A percentile compares a stretch with the other conserved stretches of the same genome.
These are phyloP conservation scores for Cyclotella cryptica DNA, from an alignment of 108 stramenopile species.

Conservation along the genomic window DNA sequence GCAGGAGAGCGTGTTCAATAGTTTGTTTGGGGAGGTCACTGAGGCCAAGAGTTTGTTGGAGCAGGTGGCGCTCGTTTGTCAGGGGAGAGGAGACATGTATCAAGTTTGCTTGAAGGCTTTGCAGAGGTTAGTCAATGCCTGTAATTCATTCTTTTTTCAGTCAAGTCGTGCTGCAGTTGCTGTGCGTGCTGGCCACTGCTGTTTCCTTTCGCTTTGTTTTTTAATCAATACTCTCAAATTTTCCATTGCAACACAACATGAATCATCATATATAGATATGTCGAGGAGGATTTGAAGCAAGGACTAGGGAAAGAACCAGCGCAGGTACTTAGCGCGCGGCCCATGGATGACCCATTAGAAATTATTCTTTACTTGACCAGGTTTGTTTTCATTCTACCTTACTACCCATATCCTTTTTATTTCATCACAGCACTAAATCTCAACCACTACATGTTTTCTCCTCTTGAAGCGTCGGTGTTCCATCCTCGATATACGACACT, in stretches of 20 bases:
- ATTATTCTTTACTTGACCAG: conserved; percentile 86
- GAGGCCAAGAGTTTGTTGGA: conserved; percentile 90
- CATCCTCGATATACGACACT: conserved; percentile 87
- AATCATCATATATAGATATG: conserved; percentile 49
- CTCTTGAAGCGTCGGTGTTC: conserved; percentile 76
- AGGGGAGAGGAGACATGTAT: conserved; percentile 80
- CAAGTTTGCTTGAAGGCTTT: conserved; percentile 51
- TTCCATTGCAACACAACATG: not conserved
- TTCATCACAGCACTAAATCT: not conserved
- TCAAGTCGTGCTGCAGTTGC: too few species aligned
- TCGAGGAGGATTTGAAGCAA: conserved; percentile 71
- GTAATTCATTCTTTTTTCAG: too few species aligned
- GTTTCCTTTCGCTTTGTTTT: not conserved
- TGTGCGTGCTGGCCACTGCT: not conserved
- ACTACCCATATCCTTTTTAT: not conserved
- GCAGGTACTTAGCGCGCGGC: conserved; percentile 67
- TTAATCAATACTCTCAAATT: not conserved
- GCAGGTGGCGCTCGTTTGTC: conserved; percentile 88
- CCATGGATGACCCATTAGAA: conserved; percentile 90
- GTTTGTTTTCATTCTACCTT: not conserved
- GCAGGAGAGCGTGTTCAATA: conserved; percentile 84
- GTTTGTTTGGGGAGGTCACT: conserved; percentile 88
- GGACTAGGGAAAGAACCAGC: conserved; percentile 75
- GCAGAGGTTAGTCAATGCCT: conserved; percentile 19
- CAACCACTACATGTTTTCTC: not conserved